phyloP scores from a whole-genome alignment of 768 basidiomycete species.

The Pulveroboletus frians region DNA sequence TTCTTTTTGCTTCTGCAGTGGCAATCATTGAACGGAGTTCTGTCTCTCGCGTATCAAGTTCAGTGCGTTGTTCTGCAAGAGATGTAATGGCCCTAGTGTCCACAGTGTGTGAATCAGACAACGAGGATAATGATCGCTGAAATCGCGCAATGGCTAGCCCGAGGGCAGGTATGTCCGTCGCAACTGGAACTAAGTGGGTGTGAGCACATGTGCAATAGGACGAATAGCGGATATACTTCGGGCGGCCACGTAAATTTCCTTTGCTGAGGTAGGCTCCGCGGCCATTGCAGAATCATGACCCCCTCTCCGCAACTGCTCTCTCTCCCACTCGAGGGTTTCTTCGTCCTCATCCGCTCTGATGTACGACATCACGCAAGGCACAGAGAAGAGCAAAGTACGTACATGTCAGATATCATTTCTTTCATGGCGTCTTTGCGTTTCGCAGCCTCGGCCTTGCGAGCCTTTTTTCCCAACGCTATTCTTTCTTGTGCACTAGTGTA shows the following conservation, averaged over 20 bases:
- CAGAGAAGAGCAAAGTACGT: constrained; percentile 25
- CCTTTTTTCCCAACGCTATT: constrained; percentile 81
- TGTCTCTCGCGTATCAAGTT: constrained; percentile 61
- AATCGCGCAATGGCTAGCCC: constrained; percentile 57
- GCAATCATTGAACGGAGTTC: constrained; percentile 74
- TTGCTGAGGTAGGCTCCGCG: constrained; percentile 34
- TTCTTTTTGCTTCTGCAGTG: constrained; percentile 69
- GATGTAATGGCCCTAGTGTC: constrained; percentile 53
- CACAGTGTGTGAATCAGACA: constrained; percentile 64
- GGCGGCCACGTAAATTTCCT: constrained; percentile 63
- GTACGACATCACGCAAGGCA: constrained; percentile 2
- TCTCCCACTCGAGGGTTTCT: constrained; percentile 81
- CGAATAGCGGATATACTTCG: constrained; percentile 47
- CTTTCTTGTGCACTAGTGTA: constrained; percentile 85
- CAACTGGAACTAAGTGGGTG: constrained; percentile 53
- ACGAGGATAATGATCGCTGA: constrained; percentile 49
- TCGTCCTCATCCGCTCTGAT: constrained; percentile 76
- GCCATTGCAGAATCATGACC: constrained; percentile 46
- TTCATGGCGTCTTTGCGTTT: constrained; percentile 67
- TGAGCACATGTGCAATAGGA: constrained; percentile 11
- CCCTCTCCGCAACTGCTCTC: constrained; percentile 74
- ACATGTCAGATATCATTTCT: constrained; percentile 82
- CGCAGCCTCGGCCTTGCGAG: constrained; percentile 61
- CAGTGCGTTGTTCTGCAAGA: constrained; percentile 56
- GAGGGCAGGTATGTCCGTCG: constrained; percentile 60